Evolutionary conservation across 2,329 filamentous ascomycete genomes (phyloP).

Genomic region (Arthrinium puccinioides): DNA sequence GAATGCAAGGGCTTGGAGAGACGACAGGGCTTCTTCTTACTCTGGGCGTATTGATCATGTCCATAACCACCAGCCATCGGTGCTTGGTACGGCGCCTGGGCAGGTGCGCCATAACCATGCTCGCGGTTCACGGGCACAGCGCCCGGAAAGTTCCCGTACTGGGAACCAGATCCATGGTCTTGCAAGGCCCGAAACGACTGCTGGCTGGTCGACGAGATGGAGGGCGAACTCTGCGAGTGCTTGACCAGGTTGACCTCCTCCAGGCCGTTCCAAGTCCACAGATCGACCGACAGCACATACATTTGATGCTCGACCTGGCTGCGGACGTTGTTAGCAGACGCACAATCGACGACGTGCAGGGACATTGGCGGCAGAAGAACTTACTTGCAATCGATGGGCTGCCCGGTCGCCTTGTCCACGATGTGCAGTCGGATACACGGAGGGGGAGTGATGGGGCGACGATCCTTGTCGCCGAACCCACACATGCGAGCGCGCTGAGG

Average conservation of each 20-base stretch:
- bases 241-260: conserved; percentile 62
- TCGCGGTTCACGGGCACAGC: background rate
- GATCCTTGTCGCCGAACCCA: conserved; percentile 98
- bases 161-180: conserved; percentile 5
- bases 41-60: too few species aligned
- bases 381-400: conserved; percentile 79
- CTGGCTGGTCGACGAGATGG: conserved; percentile 73
- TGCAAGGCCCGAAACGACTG: conserved; percentile 54
- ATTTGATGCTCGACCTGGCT: conserved; percentile 22
- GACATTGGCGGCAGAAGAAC: conserved; percentile 23
- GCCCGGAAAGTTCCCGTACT: background rate
- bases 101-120: background rate
- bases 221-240: conserved; percentile 58
- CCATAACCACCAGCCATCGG: too few species aligned
- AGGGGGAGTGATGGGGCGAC: conserved; percentile 89
- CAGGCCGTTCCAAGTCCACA: conserved; percentile 59
- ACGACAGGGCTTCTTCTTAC: too few species aligned
- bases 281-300: conserved; percentile 48
- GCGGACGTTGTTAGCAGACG: conserved; percentile 5
- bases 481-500: conserved; percentile 94
- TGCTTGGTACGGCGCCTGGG: too few species aligned
- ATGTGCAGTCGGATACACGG: conserved; percentile 84
- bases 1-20: too few species aligned
- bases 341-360: conserved; percentile 1
- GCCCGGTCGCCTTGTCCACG: conserved; percentile 63